Percentiles rank a stretch among this genome's conserved stretches.
Evolutionary conservation across 2,329 filamentous ascomycete genomes (phyloP).

Genomic region (Mycogone perniciosa): DNA sequence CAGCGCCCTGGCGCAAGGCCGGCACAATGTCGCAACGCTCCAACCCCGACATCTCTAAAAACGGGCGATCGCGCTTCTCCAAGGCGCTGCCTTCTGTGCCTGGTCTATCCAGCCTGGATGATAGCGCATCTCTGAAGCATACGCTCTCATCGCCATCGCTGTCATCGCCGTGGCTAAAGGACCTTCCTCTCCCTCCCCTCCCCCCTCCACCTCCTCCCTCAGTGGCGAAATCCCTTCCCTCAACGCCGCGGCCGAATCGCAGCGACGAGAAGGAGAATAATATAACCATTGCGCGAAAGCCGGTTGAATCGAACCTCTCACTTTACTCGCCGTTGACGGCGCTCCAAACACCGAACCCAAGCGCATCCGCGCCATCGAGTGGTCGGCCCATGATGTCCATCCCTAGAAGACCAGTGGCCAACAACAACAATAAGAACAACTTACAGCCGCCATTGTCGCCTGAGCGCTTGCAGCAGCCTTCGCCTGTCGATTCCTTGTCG

Average conservation of each 20-base stretch:
- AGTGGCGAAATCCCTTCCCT: conserved; percentile 4
- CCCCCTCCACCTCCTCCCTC: neutral
- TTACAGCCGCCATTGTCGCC: conserved; percentile 15
- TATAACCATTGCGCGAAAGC: conserved; percentile 16
- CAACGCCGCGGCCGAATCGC: conserved; percentile 19
- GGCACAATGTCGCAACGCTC: conserved; percentile 6
- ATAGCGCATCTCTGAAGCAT: conserved; percentile 3
- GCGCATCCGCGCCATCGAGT: neutral
- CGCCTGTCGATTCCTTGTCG: conserved; percentile 44
- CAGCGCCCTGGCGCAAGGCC: neutral
- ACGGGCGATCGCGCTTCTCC: conserved; percentile 49
- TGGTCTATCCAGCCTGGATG: conserved; percentile 17
- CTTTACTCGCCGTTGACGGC: neutral
- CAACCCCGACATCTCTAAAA: conserved; percentile 14
- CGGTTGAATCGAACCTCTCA: conserved; percentile 13
- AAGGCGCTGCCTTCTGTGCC: conserved; percentile 51
- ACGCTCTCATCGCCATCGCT: neutral
- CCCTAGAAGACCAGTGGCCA: conserved; percentile 29
- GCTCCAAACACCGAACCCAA: neutral
- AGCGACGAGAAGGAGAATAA: conserved; percentile 12
- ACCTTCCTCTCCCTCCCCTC: conserved; percentile 5
- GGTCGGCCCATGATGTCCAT: conserved; percentile 27
- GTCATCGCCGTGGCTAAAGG: neutral
- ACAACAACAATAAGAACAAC: conserved; percentile 11
- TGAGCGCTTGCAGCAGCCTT: conserved; percentile 22